phyloP scores from a whole-genome alignment of 495 filamentous ascomycete genomes.

The Annulohypoxylon nitens region DNA sequence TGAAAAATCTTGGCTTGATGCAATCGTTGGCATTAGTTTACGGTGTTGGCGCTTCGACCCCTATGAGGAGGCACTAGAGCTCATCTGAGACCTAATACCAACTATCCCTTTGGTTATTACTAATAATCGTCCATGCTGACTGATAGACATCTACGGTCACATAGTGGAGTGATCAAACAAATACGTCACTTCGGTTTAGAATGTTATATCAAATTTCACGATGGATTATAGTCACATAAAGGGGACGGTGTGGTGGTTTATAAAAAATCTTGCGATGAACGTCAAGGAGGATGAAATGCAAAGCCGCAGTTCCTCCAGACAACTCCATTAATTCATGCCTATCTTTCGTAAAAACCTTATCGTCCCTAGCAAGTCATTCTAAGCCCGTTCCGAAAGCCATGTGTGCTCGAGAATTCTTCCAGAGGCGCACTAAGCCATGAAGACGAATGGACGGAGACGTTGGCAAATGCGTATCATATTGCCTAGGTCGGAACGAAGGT shows the following conservation, averaged over 20 bases:
- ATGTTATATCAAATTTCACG: background rate
- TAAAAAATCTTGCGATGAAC: constrained; percentile 36
- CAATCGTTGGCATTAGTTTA: background rate
- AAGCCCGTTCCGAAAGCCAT: constrained; percentile 25
- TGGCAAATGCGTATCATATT: constrained; percentile 49
- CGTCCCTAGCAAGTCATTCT: constrained; percentile 41
- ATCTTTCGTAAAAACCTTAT: constrained; percentile 40
- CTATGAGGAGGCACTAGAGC: background rate
- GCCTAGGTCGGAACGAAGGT: constrained; percentile 46
- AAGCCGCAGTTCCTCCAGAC: constrained; percentile 35
- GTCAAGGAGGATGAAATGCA: constrained; percentile 37
- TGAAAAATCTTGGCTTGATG: constrained; percentile 3
- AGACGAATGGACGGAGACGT: constrained; percentile 48
- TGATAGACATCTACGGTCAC: background rate
- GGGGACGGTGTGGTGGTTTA: constrained; percentile 36
- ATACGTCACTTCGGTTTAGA: background rate
- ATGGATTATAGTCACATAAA: background rate
- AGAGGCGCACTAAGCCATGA: constrained; percentile 43
- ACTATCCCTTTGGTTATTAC: background rate
- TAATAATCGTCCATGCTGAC: background rate
- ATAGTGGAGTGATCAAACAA: background rate
- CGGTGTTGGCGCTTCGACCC: background rate
- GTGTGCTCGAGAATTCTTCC: constrained; percentile 33
- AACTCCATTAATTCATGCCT: constrained; percentile 37
- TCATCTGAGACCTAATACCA: background rate